Evolutionary conservation across 2,329 filamentous ascomycete species (phyloP).

Genomic region (Lecanicillium sp.): DNA sequence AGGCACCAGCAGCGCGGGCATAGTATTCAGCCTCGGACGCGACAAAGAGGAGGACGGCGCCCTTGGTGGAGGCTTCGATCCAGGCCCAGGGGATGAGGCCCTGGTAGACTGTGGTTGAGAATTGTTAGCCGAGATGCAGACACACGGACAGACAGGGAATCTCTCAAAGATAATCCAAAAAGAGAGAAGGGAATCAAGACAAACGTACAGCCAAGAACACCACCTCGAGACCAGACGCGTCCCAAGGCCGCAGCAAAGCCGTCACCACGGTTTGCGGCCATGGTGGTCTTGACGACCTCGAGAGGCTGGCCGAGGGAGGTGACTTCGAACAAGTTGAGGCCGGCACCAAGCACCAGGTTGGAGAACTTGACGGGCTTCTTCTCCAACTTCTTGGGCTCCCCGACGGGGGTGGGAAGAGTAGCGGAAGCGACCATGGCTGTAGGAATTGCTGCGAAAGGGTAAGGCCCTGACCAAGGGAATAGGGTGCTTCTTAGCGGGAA

Average conservation of each 20-base stretch:
- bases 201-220: conserved; percentile 82
- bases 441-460: conserved; percentile 42
- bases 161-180: too few relatives aligned
- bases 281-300: conserved; percentile 99
- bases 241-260: conserved; percentile 72
- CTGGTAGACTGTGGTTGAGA: conserved; percentile 76
- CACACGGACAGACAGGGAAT: too few relatives aligned
- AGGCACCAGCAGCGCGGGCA: conserved; percentile 73
- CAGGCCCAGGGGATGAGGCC: conserved; percentile 99
- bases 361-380: conserved; percentile 99
- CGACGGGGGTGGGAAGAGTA: conserved; percentile 41
- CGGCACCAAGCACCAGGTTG: conserved; percentile 89
- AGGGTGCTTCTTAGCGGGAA: conserved; percentile 77
- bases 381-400: conserved; percentile 56
- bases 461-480: conserved; percentile 97
- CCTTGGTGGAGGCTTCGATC: conserved; percentile 99
- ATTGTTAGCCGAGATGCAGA: too few relatives aligned
- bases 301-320: conserved; percentile 66
- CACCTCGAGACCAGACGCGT: conserved; percentile 90
- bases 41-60: conserved; percentile 97
- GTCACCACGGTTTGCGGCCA: conserved; percentile 93
- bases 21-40: conserved; percentile 97
- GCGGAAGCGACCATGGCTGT: conserved; percentile 55
- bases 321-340: conserved; percentile 92
- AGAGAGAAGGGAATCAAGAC: conserved; percentile 6